These are phyloP conservation scores for Spathaspora passalidarum DNA, from an alignment of 805 yeast genomes.

Conservation along the genomic window DNA sequence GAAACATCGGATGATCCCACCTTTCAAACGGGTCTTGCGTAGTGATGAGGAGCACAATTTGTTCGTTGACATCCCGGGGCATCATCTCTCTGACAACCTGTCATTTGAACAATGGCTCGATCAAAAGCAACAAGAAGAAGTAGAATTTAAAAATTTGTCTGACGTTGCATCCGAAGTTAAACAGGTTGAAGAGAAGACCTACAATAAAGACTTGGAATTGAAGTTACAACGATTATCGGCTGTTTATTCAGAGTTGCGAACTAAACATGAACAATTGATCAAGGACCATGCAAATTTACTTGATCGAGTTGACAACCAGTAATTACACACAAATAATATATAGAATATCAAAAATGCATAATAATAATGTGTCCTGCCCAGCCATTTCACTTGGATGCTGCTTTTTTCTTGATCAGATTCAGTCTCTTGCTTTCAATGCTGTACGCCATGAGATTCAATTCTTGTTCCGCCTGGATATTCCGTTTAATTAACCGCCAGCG, in stretches of 20 bases:
- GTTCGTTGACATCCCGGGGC: constrained; percentile 29
- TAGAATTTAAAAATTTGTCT: constrained; percentile 45
- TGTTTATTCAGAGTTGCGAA: constrained; percentile 58
- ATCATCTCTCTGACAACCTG: constrained; percentile 11
- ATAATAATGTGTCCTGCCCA: no score
- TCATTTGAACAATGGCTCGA: constrained; percentile 50
- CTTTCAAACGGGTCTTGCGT: constrained; percentile 57
- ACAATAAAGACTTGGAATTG: constrained; percentile 6
- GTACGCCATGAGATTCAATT: not conserved
- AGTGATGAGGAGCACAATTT: constrained; percentile 43
- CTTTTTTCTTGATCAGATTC: not conserved
- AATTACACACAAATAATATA: not conserved
- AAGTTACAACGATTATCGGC: constrained; percentile 49
- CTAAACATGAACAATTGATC: constrained; percentile 57
- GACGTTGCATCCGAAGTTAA: constrained; percentile 38
- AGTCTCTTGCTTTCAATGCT: not conserved
- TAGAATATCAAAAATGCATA: not conserved
- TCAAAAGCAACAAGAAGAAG: constrained; percentile 48
- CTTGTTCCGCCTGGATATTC: not conserved
- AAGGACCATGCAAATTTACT: constrained; percentile 45
- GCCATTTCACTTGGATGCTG: not conserved
- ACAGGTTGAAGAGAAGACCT: constrained; percentile 9
- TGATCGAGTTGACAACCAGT: constrained; percentile 9
- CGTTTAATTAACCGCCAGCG: not conserved
- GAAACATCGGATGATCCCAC: constrained; percentile 52